phyloP scores from a whole-genome alignment of 805 yeast species.

The Yarrowia hollandica region DNA sequence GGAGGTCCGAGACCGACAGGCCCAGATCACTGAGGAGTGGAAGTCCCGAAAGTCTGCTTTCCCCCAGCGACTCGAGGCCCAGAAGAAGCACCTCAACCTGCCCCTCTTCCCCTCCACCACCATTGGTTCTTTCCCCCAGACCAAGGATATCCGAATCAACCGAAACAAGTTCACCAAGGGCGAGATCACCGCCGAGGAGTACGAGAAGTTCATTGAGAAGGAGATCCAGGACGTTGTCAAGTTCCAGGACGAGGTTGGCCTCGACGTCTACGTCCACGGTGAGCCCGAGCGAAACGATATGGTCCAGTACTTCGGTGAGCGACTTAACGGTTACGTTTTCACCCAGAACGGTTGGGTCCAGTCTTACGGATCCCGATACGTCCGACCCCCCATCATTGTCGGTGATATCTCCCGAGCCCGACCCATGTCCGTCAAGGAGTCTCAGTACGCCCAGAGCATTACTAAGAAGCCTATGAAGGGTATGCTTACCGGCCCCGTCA shows the following conservation, averaged over 20 bases:
- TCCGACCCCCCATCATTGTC: conserved; percentile 98
- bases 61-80: conserved; percentile 82
- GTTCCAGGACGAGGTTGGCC: conserved; percentile 99
- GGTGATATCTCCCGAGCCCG: conserved; percentile 99
- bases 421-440: conserved; percentile 98
- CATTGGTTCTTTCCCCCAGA: conserved; percentile 99
- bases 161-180: conserved; percentile 99
- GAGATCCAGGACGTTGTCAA: conserved; percentile 94
- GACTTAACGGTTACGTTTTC: conserved; percentile 96
- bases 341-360: conserved; percentile 99
- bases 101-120: conserved; percentile 99
- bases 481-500: conserved; percentile 99
- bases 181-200: conserved; percentile 89
- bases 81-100: conserved; percentile 82
- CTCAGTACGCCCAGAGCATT: conserved; percentile 97
- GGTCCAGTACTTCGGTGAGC: conserved; percentile 99
- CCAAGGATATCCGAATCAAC: conserved; percentile 97
- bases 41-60: conserved; percentile 85
- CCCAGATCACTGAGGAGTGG: conserved; percentile 59
- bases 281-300: conserved; percentile 99
- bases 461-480: conserved; percentile 97
- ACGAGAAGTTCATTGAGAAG: conserved; percentile 93
- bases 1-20: conserved; percentile 83
- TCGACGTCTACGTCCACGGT: conserved; percentile 98
- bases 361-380: conserved; percentile 99